Percentiles rank a stretch among this genome's conserved stretches.
phyloP scores from a whole-genome alignment of 495 filamentous ascomycete genomes.

The Apiosordaria backusii region DNA sequence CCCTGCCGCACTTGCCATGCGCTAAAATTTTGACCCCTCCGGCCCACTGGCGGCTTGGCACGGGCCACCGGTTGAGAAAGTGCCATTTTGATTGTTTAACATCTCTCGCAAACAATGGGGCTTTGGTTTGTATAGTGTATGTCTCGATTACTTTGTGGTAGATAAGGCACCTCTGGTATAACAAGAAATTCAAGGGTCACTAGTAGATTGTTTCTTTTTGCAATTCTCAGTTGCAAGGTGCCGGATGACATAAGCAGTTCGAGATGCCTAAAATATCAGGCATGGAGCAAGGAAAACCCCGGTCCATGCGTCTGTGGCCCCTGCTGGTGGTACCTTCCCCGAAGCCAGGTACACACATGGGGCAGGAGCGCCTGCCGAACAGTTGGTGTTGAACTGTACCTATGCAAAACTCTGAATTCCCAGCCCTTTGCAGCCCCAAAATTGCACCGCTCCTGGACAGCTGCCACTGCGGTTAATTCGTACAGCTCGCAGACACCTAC shows the following conservation, averaged over 20 bases:
- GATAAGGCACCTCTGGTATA: too few species aligned
- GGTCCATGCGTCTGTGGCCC: conserved; percentile 1
- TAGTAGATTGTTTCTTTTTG: not conserved
- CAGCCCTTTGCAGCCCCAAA: not conserved
- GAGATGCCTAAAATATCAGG: conserved; percentile 1
- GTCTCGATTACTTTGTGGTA: too few species aligned
- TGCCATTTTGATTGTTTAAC: not conserved
- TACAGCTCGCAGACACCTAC: not conserved
- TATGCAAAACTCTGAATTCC: conserved; percentile 4
- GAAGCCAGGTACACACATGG: not conserved
- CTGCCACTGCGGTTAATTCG: not conserved
- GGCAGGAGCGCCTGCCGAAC: not conserved
- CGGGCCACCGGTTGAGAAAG: conserved; percentile 11
- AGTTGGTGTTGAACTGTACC: not conserved
- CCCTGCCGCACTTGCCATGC: conserved; percentile 15
- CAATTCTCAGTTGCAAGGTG: not conserved
- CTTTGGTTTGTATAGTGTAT: not conserved
- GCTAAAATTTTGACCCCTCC: conserved; percentile 18
- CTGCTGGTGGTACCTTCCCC: conserved; percentile 1
- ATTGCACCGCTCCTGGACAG: conserved; percentile 1
- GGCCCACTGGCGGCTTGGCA: conserved; percentile 9
- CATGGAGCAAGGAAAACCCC: not conserved
- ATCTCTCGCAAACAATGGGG: not conserved
- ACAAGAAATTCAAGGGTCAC: not conserved
- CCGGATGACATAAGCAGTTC: not conserved